Percentiles rank a stretch among this genome's conserved stretches.
phyloP scores from a whole-genome alignment of 129 eudicot genomes.

The Flaveria linearis region DNA sequence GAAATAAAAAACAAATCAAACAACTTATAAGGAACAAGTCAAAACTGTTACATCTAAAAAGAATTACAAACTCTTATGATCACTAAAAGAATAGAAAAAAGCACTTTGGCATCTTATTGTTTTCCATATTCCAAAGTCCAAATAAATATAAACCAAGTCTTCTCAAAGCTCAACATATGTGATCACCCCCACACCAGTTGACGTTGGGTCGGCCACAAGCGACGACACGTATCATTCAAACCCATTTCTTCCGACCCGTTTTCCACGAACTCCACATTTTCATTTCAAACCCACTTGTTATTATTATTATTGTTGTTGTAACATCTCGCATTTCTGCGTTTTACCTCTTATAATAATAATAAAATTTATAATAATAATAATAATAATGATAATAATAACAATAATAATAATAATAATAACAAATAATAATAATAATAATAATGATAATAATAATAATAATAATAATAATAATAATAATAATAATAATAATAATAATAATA shows the following conservation, averaged over 20 bases:
- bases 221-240: constrained; percentile 24
- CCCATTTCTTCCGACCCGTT: constrained; percentile 33
- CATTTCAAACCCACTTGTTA: too few species aligned
- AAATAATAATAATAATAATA: too few species aligned
- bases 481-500: too few species aligned
- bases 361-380: too few species aligned
- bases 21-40: background rate
- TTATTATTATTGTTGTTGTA: too few species aligned
- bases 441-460: too few species aligned
- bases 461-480: too few species aligned
- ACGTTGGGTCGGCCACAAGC: background rate
- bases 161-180: constrained; percentile 9
- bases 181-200: background rate
- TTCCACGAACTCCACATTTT: constrained; percentile 26
- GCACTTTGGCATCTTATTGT: background rate
- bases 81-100: background rate
- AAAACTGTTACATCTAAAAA: background rate
- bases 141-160: constrained; percentile 15
- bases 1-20: background rate
- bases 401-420: too few species aligned
- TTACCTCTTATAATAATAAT: too few species aligned
- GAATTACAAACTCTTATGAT: background rate
- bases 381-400: too few species aligned
- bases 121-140: constrained; percentile 9
- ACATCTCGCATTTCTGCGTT: too few species aligned